These are phyloP conservation scores for Aspergillus quadrilineatus DNA, from an alignment of 2,329 filamentous ascomycete genomes.

Conservation along the genomic window DNA sequence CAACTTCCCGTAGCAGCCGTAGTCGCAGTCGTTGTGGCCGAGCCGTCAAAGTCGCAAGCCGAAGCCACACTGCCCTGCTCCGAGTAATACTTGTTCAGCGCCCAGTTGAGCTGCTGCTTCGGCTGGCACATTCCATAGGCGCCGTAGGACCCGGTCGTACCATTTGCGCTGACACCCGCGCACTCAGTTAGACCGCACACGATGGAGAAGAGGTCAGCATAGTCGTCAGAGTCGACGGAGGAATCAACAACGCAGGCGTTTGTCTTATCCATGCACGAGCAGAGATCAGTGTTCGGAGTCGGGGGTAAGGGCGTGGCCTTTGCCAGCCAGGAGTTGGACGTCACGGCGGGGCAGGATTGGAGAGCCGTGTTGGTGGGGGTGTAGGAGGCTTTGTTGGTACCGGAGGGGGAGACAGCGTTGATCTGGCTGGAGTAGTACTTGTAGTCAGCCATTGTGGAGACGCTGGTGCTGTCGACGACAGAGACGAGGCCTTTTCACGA, in stretches of 20 bases:
- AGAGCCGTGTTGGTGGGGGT: slow-evolving; percentile 67
- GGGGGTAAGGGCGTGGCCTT: slow-evolving; percentile 67
- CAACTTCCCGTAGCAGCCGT: slow-evolving; percentile 40
- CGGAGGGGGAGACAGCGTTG: slow-evolving; percentile 62
- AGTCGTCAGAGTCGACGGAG: slow-evolving; percentile 22
- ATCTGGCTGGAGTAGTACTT: slow-evolving; percentile 68
- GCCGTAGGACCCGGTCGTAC: slow-evolving; percentile 44
- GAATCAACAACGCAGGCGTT: slow-evolving; percentile 66
- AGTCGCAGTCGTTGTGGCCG: slow-evolving; percentile 38
- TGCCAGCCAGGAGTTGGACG: slow-evolving; percentile 63
- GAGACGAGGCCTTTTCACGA: slow-evolving; percentile 56
- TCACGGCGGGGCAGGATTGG: slow-evolving; percentile 66
- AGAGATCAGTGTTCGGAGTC: slow-evolving; percentile 71
- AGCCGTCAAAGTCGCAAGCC: slow-evolving; percentile 46
- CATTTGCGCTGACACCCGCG: slow-evolving; percentile 40
- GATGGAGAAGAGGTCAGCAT: slow-evolving; percentile 59
- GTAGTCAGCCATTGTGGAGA: slow-evolving; percentile 72
- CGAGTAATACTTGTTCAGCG: slow-evolving; percentile 46
- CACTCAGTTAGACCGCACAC: slow-evolving; percentile 45
- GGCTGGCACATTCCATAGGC: slow-evolving; percentile 49
- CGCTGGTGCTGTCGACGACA: slow-evolving; percentile 67
- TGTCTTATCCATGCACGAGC: slow-evolving; percentile 76
- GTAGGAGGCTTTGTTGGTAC: slow-evolving; percentile 66
- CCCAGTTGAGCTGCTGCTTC: slow-evolving; percentile 45
- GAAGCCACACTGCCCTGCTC: slow-evolving; percentile 37